phyloP scores from a whole-genome alignment of 1,284 basidiomycete genomes.

The Sporisorium sorghi region DNA sequence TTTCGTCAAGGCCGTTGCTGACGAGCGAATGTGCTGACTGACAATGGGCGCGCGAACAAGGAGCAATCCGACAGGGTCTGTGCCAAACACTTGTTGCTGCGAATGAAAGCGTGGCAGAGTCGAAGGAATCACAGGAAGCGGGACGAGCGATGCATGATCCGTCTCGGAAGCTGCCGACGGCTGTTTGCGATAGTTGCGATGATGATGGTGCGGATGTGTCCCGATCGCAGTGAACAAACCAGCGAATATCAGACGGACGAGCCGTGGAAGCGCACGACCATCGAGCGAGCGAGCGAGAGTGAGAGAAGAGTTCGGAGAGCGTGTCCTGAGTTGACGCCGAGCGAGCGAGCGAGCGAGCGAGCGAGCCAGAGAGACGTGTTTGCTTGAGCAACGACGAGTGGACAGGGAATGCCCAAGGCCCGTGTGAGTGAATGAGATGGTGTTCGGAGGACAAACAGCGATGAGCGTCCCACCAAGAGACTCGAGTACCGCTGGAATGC shows the following conservation, averaged over 20 bases:
- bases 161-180: background rate
- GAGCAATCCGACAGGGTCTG: background rate
- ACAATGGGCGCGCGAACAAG: background rate
- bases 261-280: slow-evolving; percentile 8
- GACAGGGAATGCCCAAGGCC: background rate
- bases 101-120: background rate
- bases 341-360: background rate
- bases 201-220: no score
- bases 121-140: slow-evolving; percentile 8
- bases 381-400: background rate
- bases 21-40: background rate
- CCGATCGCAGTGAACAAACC: background rate
- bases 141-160: slow-evolving; percentile 13
- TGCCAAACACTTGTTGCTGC: background rate
- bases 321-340: background rate
- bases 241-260: slow-evolving; percentile 13
- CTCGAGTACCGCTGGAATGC: background rate
- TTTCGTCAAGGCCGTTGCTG: background rate
- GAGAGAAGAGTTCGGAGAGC: slow-evolving; percentile 5
- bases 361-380: background rate
- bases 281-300: slow-evolving; percentile 1
- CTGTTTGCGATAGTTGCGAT: background rate
- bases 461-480: background rate
- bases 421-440: background rate
- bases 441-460: background rate